Percentiles rank a stretch among this genome's conserved stretches.
phyloP scores from a whole-genome alignment of 148 eudicot genomes.

The Camellia granthamiana region DNA sequence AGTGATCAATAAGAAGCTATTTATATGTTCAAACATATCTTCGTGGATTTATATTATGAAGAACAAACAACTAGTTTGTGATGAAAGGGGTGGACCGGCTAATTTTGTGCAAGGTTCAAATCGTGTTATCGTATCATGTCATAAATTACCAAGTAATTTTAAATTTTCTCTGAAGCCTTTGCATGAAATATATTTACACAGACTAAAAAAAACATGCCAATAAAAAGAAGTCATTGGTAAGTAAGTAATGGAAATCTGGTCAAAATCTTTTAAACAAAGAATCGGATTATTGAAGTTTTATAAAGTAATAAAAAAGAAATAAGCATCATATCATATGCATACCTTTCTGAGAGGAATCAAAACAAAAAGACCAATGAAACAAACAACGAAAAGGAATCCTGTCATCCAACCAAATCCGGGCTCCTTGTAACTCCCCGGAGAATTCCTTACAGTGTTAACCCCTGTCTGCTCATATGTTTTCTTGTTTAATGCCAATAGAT shows the following conservation, averaged over 20 bases:
- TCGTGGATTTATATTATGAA: too few species aligned
- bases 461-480: slow-evolving; percentile 75
- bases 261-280: neutral
- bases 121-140: too few species aligned
- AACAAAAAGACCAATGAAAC: slow-evolving; percentile 80
- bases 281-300: neutral
- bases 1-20: too few species aligned
- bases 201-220: neutral
- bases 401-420: slow-evolving; percentile 80
- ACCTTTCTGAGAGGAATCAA: slow-evolving; percentile 84
- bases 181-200: too few species aligned
- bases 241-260: neutral
- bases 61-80: too few species aligned
- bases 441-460: slow-evolving; percentile 46
- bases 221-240: neutral
- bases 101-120: too few species aligned
- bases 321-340: neutral
- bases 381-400: slow-evolving; percentile 58
- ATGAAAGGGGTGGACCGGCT: too few species aligned
- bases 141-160: too few species aligned
- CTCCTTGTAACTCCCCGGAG: slow-evolving; percentile 65
- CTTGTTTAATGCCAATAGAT: slow-evolving; percentile 68
- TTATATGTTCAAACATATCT: too few species aligned
- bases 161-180: too few species aligned
- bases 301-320: neutral